Evolutionary conservation across 345 rosid species (phyloP).

Genomic region (Eucalyptus tenuipes): DNA sequence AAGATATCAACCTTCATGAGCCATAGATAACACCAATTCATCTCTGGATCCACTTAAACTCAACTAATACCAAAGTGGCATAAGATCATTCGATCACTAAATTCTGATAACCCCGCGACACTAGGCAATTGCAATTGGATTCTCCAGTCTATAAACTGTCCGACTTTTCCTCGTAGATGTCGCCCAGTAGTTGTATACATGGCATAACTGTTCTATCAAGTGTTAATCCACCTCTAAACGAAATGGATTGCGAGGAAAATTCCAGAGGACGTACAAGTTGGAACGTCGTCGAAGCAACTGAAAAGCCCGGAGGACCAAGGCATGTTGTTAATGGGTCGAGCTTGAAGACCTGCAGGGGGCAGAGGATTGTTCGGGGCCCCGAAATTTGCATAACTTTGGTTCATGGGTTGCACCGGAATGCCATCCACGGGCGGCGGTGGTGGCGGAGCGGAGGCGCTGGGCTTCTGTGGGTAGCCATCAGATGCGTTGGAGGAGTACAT

Average conservation of each 20-base stretch:
- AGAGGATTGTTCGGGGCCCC: background rate
- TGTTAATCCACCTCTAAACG: background rate
- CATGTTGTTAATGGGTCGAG: background rate
- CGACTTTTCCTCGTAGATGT: background rate
- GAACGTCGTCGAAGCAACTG: background rate
- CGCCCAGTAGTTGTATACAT: background rate
- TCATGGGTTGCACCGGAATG: background rate
- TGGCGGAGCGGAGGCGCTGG: accelerated
- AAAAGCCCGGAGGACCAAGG: background rate
- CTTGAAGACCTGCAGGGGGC: background rate
- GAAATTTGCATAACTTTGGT: background rate
- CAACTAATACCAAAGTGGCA: background rate
- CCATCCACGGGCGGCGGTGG: background rate
- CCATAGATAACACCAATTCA: background rate
- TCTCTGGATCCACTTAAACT: background rate
- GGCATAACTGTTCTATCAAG: background rate
- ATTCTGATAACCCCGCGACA: background rate
- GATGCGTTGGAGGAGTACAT: background rate
- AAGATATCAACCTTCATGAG: background rate
- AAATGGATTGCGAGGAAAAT: background rate
- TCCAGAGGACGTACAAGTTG: background rate
- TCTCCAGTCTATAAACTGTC: background rate
- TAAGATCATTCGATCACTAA: background rate
- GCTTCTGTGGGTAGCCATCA: background rate
- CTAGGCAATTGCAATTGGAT: background rate